Evolutionary conservation across 331 rosid species (phyloP).

Genomic region (Telfairia occidentalis): DNA sequence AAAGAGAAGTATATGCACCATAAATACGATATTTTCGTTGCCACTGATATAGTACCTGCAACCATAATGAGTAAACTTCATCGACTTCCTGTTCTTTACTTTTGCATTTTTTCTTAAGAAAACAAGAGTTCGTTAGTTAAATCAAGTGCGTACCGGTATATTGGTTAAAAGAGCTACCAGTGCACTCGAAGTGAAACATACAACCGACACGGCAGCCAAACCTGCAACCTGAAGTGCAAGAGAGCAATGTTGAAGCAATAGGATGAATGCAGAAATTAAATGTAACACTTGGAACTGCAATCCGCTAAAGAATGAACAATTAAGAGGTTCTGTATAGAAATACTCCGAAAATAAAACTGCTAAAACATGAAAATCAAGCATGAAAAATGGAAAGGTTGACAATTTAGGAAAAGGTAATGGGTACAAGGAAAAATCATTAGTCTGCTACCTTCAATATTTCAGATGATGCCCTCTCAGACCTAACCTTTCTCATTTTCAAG

Average conservation of each 20-base stretch:
- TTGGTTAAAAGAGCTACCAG: slow-evolving; percentile 64
- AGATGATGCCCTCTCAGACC: slow-evolving; percentile 80
- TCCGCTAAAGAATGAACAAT: not conserved
- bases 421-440: not conserved
- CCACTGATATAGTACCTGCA: slow-evolving; percentile 71
- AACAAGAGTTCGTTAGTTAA: not conserved
- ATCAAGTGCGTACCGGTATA: slow-evolving; percentile 51
- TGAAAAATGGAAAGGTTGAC: not conserved
- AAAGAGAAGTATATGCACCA: slow-evolving; percentile 37
- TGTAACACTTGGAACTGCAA: not conserved
- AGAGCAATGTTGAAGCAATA: not conserved
- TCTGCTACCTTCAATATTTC: slow-evolving; percentile 70
- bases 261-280: not conserved
- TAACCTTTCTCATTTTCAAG: slow-evolving; percentile 78
- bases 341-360: not conserved
- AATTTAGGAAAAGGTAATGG: not conserved
- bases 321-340: not conserved
- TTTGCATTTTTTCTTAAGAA: not conserved
- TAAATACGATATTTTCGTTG: slow-evolving; percentile 22
- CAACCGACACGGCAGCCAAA: slow-evolving; percentile 59
- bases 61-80: slow-evolving; percentile 9
- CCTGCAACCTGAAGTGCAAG: slow-evolving; percentile 64
- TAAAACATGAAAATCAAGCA: not conserved
- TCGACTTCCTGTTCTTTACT: not conserved
- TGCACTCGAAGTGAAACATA: slow-evolving; percentile 75